Percentiles rank a stretch among this genome's conserved stretches.
Evolutionary conservation across 1,284 basidiomycete genomes (phyloP).

Genomic region (Tilletia setariae): DNA sequence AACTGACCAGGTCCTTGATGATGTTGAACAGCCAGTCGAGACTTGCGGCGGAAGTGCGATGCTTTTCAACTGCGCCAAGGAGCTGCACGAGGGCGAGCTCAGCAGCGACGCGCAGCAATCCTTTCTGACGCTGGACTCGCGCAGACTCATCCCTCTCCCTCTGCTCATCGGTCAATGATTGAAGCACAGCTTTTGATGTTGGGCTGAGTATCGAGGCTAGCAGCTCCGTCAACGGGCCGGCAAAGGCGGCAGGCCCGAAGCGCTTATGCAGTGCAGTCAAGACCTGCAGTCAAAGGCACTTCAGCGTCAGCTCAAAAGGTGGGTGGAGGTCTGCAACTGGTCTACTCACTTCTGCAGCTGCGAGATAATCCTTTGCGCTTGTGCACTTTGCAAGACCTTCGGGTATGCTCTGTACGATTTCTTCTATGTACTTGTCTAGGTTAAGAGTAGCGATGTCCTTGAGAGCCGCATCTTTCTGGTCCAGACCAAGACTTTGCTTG

Average conservation of each 20-base stretch:
- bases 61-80: slow-evolving; percentile 51
- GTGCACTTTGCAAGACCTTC: slow-evolving; percentile 84
- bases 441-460: slow-evolving; percentile 82
- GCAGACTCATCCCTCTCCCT: slow-evolving; percentile 87
- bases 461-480: slow-evolving; percentile 55
- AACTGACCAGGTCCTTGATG: slow-evolving; percentile 64
- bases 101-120: slow-evolving; percentile 77
- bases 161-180: slow-evolving; percentile 70
- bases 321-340: too few relatives aligned
- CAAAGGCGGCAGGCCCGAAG: slow-evolving; percentile 71
- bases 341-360: slow-evolving; percentile 75
- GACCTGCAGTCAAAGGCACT: slow-evolving; percentile 62
- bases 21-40: slow-evolving; percentile 63
- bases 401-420: slow-evolving; percentile 78
- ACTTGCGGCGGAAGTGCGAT: slow-evolving; percentile 22
- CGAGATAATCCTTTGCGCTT: slow-evolving; percentile 83
- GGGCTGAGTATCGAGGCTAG: slow-evolving; percentile 65
- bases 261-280: slow-evolving; percentile 84
- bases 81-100: slow-evolving; percentile 82
- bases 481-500: slow-evolving; percentile 39
- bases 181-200: slow-evolving; percentile 57
- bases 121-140: slow-evolving; percentile 76
- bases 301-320: too few relatives aligned
- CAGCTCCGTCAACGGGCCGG: slow-evolving; percentile 67
- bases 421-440: slow-evolving; percentile 92